Conservation (phyloP, 768 basidiomycete species). For the Exsudoporus frostii region DNA sequence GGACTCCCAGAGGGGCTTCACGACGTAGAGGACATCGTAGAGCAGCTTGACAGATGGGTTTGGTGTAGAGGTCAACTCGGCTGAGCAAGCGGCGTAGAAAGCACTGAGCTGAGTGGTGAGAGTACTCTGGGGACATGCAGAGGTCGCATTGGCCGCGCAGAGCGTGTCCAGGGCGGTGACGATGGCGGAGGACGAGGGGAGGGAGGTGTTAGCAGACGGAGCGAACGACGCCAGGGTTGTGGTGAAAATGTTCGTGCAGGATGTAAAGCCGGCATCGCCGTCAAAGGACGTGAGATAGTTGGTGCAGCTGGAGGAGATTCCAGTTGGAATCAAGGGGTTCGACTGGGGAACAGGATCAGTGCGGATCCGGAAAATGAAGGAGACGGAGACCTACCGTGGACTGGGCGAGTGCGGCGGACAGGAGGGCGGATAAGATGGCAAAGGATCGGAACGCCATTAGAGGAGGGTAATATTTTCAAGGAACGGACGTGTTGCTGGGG, state of each 20-base stretch:
- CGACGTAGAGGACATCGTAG: conserved; percentile 80
- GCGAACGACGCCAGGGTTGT: conserved; percentile 54
- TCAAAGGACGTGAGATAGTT: conserved; percentile 64
- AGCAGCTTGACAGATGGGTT: conserved; percentile 50
- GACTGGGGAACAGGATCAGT: conserved; percentile 25
- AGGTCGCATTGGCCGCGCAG: conserved; percentile 47
- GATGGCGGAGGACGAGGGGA: conserved; percentile 43
- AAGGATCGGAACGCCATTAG: conserved; percentile 49
- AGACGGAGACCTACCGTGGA: conserved; percentile 40
- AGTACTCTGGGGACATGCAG: conserved; percentile 52
- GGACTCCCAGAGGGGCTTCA: conserved; percentile 62
- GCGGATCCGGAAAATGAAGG: neutral
- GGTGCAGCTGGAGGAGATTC: conserved; percentile 53
- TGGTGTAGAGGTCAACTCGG: conserved; percentile 59
- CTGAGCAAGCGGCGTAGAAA: conserved; percentile 69
- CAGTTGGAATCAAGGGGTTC: conserved; percentile 64
- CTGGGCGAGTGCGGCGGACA: conserved; percentile 52
- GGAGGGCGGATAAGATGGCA: conserved; percentile 48
- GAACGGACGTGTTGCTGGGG: conserved; percentile 34
- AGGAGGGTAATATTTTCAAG: conserved; percentile 21
- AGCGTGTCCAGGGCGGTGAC: conserved; percentile 49
- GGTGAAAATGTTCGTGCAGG: conserved; percentile 65
- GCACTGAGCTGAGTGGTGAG: conserved; percentile 59
- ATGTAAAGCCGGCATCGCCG: conserved; percentile 48
- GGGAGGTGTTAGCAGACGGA: conserved; percentile 40